These are phyloP conservation scores for Collybiopsis luxurians DNA, from an alignment of 768 basidiomycete genomes.

Conservation along the genomic window DNA sequence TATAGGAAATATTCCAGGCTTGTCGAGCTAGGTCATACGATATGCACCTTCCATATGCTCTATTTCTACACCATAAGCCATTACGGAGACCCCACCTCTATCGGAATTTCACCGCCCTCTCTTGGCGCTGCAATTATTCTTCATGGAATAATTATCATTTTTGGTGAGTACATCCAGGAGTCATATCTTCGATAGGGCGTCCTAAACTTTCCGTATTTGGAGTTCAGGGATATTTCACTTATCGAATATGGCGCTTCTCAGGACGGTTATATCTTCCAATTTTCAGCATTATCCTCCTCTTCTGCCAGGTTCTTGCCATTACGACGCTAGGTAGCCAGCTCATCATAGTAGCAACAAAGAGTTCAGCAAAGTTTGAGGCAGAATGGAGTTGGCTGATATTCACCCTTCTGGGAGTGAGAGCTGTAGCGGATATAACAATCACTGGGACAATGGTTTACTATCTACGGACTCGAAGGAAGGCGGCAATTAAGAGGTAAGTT, in stretches of 20 bases:
- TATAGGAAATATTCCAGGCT: background rate
- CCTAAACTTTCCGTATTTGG: too few relatives aligned
- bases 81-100: background rate
- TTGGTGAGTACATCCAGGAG: background rate
- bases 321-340: background rate
- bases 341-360: background rate
- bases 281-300: background rate
- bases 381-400: constrained; percentile 2
- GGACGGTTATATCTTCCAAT: background rate
- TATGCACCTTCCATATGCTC: background rate
- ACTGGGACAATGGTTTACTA: background rate
- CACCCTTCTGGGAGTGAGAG: background rate
- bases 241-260: constrained; percentile 1
- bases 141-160: background rate
- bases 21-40: background rate
- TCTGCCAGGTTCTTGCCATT: background rate
- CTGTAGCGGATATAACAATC: background rate
- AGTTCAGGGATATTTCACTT: too few relatives aligned
- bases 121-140: background rate
- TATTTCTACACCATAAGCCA: constrained; percentile 3
- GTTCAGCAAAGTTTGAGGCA: background rate
- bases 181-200: background rate
- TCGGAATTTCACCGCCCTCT: background rate
- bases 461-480: background rate
- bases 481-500: background rate